Conservation (phyloP, 257 asterid genomes). For the Solanum okadae region DNA sequence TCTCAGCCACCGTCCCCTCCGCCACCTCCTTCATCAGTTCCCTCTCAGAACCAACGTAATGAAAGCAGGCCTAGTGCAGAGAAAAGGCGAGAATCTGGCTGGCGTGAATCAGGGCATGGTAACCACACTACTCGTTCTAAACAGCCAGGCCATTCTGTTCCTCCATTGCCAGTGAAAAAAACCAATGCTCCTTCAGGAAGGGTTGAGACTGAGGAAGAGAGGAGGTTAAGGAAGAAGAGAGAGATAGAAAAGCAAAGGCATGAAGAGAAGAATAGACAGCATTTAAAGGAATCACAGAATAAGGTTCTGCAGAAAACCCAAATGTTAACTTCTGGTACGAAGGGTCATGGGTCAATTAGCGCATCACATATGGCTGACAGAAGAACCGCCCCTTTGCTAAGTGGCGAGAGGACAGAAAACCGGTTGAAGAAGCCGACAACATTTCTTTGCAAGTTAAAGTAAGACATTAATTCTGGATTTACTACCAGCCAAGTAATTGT, state of each 20-base stretch:
- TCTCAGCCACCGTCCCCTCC: slow-evolving; percentile 69
- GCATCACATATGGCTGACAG: slow-evolving; percentile 87
- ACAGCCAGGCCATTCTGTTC: slow-evolving; percentile 49
- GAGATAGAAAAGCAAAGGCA: slow-evolving; percentile 80
- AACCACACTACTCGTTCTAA: slow-evolving; percentile 22
- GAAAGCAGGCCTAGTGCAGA: slow-evolving; percentile 36
- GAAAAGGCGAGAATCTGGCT: slow-evolving; percentile 15
- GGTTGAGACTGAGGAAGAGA: slow-evolving; percentile 87
- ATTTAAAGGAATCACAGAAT: slow-evolving; percentile 68
- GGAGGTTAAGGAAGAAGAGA: slow-evolving; percentile 71
- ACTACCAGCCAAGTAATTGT: not conserved
- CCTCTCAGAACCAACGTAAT: slow-evolving; percentile 2
- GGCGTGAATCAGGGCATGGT: slow-evolving; percentile 22
- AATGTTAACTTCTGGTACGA: slow-evolving; percentile 58
- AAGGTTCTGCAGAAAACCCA: slow-evolving; percentile 82
- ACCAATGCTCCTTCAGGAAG: slow-evolving; percentile 21
- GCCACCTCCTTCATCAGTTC: slow-evolving; percentile 42
- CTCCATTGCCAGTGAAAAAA: slow-evolving; percentile 30
- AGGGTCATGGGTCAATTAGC: slow-evolving; percentile 68
- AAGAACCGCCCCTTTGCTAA: slow-evolving; percentile 58
- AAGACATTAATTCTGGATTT: slow-evolving; percentile 24
- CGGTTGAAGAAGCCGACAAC: slow-evolving; percentile 96
- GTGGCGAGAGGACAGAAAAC: slow-evolving; percentile 72
- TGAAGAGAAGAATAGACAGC: slow-evolving; percentile 74
- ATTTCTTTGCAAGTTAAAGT: slow-evolving; percentile 97